These are phyloP conservation scores for Talaromyces proteolyticus DNA, from an alignment of 495 filamentous ascomycete species.

Conservation along the genomic window DNA sequence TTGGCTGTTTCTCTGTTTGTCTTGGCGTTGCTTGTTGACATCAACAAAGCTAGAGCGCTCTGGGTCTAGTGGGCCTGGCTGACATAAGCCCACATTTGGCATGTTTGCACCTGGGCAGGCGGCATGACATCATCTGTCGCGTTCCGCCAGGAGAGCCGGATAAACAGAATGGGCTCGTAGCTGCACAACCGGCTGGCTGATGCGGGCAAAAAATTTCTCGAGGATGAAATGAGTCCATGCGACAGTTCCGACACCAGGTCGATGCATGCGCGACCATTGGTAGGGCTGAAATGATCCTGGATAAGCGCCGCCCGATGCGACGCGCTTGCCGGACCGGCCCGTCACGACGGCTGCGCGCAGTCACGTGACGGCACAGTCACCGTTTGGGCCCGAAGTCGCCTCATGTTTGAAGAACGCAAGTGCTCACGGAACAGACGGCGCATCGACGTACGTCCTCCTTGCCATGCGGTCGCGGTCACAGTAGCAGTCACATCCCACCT, in stretches of 20 bases:
- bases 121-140: slow-evolving; percentile 24
- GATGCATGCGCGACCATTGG: not conserved
- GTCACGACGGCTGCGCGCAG: slow-evolving; percentile 3
- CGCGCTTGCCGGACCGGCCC: slow-evolving; percentile 3
- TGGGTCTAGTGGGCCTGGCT: not conserved
- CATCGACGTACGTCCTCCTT: too few relatives aligned
- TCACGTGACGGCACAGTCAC: slow-evolving; percentile 1
- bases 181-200: not conserved
- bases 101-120: slow-evolving; percentile 11
- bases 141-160: slow-evolving; percentile 14
- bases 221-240: not conserved
- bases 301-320: too few relatives aligned
- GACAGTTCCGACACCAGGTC: not conserved
- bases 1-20: slow-evolving; percentile 2
- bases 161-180: not conserved
- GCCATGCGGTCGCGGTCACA: too few relatives aligned
- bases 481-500: too few relatives aligned
- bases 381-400: not conserved
- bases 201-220: not conserved
- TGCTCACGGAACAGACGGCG: too few relatives aligned
- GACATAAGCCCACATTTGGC: not conserved
- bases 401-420: not conserved
- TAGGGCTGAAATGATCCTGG: not conserved
- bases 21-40: not conserved
- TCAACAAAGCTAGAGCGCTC: slow-evolving; percentile 8